phyloP scores from a whole-genome alignment of 1,284 basidiomycete genomes.

The Cryptococcus sp. region DNA sequence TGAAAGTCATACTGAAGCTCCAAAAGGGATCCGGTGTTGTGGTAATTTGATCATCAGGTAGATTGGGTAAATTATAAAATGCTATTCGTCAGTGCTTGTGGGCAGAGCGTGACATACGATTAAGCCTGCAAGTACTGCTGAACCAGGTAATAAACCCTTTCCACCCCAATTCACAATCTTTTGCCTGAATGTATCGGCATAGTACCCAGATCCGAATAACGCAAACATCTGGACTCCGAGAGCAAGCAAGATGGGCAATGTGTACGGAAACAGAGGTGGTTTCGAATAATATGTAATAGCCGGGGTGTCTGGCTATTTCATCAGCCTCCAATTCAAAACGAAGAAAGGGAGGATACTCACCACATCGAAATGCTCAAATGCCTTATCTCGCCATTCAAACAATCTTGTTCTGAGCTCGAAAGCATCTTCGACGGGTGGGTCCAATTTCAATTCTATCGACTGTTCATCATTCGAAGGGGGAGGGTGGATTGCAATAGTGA shows the following conservation, averaged over 20 bases:
- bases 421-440: constrained; percentile 19
- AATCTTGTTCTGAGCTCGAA: constrained; percentile 16
- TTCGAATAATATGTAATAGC: constrained; percentile 26
- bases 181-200: constrained; percentile 18
- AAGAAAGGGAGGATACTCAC: constrained; percentile 7
- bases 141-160: constrained; percentile 12
- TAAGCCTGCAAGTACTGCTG: constrained; percentile 15
- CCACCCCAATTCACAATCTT: constrained; percentile 12
- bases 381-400: constrained; percentile 8
- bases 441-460: constrained; percentile 16
- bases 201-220: constrained; percentile 13
- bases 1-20: constrained; percentile 12
- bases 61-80: constrained; percentile 15
- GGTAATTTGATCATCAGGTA: constrained; percentile 9
- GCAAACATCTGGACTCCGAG: constrained; percentile 21
- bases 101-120: constrained; percentile 22
- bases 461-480: constrained; percentile 15
- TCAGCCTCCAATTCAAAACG: neutral
- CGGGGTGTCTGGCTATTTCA: constrained; percentile 1
- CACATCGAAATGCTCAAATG: constrained; percentile 11
- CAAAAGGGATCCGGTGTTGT: constrained; percentile 13
- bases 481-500: constrained; percentile 22
- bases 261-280: constrained; percentile 24
- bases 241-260: constrained; percentile 12
- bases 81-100: constrained; percentile 6